These are phyloP conservation scores for Chlamydomonas applanata DNA, from an alignment of 139 green algal genomes.

Conservation along the genomic window DNA sequence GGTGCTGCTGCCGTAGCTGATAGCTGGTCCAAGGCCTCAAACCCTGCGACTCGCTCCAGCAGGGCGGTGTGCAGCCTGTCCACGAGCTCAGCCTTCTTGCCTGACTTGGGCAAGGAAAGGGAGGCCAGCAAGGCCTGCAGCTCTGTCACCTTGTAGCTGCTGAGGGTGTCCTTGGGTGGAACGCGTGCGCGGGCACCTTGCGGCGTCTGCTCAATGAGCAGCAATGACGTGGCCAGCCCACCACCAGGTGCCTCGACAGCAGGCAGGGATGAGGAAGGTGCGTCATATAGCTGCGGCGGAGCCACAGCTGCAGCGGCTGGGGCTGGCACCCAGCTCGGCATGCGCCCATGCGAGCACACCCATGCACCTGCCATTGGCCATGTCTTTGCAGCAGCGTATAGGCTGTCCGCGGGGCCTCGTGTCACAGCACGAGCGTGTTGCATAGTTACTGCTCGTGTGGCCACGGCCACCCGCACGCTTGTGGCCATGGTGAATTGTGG, in stretches of 20 bases:
- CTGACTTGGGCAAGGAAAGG: constrained; percentile 1
- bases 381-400: no score
- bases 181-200: no score
- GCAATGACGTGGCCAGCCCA: not conserved
- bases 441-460: no score
- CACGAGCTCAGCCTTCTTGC: constrained; percentile 24
- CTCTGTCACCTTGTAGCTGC: constrained; percentile 25
- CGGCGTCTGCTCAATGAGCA: no score
- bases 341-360: no score
- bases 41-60: not conserved
- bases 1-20: constrained; percentile 1
- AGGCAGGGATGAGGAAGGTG: not conserved
- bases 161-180: constrained; percentile 11
- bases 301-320: not conserved
- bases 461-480: no score
- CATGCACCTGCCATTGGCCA: no score
- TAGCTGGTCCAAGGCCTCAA: not conserved
- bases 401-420: no score
- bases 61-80: constrained; percentile 14
- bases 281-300: not conserved
- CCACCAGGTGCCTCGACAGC: not conserved
- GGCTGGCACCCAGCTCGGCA: not conserved
- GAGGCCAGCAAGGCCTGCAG: constrained; percentile 14
- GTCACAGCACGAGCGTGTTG: no score
- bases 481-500: no score